These are phyloP conservation scores for Tolypocladium sp. DNA, from an alignment of 2,329 filamentous ascomycete species.

Conservation along the genomic window DNA sequence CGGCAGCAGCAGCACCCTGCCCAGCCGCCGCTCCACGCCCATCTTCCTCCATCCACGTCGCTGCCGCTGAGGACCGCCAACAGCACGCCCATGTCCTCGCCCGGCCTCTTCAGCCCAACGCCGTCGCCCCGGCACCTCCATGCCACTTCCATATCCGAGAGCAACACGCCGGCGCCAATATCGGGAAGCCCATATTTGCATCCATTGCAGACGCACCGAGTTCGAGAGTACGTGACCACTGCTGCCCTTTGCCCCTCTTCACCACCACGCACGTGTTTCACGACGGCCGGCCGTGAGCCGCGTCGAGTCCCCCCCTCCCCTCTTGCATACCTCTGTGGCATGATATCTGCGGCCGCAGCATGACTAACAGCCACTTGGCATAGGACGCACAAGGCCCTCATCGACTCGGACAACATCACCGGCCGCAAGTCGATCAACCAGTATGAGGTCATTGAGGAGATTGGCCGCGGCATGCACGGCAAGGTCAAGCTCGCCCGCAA, in stretches of 20 bases:
- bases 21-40: slow-evolving; percentile 16
- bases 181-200: slow-evolving; percentile 56
- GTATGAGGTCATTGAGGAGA: slow-evolving; percentile 94
- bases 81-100: slow-evolving; percentile 52
- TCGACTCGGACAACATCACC: slow-evolving; percentile 80
- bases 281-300: neutral
- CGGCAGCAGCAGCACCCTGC: slow-evolving; percentile 3
- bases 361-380: neutral
- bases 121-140: slow-evolving; percentile 27
- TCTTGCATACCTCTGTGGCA: neutral
- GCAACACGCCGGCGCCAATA: slow-evolving; percentile 39
- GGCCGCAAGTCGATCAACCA: slow-evolving; percentile 96
- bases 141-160: slow-evolving; percentile 40
- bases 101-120: slow-evolving; percentile 50
- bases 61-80: slow-evolving; percentile 38
- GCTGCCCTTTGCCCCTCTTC: neutral
- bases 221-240: slow-evolving; percentile 57
- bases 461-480: slow-evolving; percentile 90
- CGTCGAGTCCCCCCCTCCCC: neutral
- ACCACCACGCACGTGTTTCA: neutral
- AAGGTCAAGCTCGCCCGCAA: slow-evolving; percentile 95
- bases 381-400: slow-evolving; percentile 81
- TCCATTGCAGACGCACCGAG: slow-evolving; percentile 61
- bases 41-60: slow-evolving; percentile 25
- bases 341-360: neutral